Evolutionary conservation across 768 basidiomycete genomes (phyloP), one percentile per base, ranked within the genome.

Genomic region (Phaffia australis): DNA sequence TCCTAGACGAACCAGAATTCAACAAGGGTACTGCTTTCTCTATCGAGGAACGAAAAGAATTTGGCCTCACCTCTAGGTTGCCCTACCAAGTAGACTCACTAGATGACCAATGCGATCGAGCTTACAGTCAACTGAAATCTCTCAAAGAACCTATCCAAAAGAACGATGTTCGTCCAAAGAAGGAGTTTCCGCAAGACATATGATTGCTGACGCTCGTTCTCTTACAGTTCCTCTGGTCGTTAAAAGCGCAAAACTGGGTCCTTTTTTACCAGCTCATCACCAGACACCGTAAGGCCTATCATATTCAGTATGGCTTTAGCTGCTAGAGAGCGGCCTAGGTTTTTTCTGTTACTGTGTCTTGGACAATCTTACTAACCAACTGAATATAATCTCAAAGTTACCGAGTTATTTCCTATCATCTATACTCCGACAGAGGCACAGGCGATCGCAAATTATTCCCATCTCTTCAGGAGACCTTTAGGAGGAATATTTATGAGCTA

Each of bases 381-480:
- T 42, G 4, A 42, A 4, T 11, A 11, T 5, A 11, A 11, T 42
- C 11, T 42, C 35, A 5, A 5, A 42, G 35, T 88, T 60, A 78
- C 79, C 62, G 85, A 87, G 72, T 77, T 87, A 56, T 79, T 69
- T 18, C 81, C 81, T 56, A 84, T 91, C 68, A 84, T 90, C 63
- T 91, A 91, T 70, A 90, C 88, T 0, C 87, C 88, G 3, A 88
- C 87, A 4, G 72, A 89, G 83, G 87, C 85, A 5, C 85, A 89
- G 56, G 89, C 89, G 0, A 90, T 91, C 64, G 64, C 52, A 21
- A 82, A 85, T 63, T 92, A 90, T 73, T 91, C 89, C 0, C 87
- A 89, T 74, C 78, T 91, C 4, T 92, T 88, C 77, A 79, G 89
- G 42, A 78, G 86, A 60, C 73, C 85, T 64, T 87, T 89, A 70